Percentiles rank a stretch among this genome's conserved stretches.
These are phyloP conservation scores for Saccharum hybrid DNA, from an alignment of 202 grass and related monocot species.

Conservation along the genomic window DNA sequence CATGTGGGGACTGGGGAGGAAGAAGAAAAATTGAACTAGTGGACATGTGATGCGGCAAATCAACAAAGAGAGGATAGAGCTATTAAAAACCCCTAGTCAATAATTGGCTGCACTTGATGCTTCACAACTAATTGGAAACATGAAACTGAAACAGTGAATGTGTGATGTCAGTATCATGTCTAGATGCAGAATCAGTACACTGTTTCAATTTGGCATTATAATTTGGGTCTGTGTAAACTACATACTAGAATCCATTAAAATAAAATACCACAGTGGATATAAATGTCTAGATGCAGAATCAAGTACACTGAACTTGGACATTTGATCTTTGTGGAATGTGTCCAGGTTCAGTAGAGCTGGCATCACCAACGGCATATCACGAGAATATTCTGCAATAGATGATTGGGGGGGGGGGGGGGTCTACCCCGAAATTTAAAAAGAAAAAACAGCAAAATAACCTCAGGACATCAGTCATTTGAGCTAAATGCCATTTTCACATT, in stretches of 20 bases:
- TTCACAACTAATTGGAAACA: conserved; percentile 16
- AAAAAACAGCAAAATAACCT: background rate
- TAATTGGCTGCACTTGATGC: conserved; percentile 25
- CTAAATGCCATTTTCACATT: background rate
- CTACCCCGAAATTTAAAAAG: background rate
- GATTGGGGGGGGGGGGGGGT: background rate
- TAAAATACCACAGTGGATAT: no score
- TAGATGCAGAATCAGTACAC: background rate
- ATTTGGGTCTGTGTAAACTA: no score
- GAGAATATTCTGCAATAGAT: conserved; percentile 32
- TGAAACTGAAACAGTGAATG: conserved; percentile 4
- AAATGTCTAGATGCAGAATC: background rate
- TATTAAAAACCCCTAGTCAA: background rate
- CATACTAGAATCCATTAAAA: no score
- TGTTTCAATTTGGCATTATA: no score
- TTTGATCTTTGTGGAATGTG: background rate
- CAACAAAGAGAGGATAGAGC: conserved; percentile 34
- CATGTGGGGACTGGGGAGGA: conserved; percentile 2
- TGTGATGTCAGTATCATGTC: background rate
- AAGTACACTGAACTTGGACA: conserved; percentile 50
- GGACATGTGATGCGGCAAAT: conserved; percentile 37
- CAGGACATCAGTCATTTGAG: background rate
- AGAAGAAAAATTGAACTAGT: no score
- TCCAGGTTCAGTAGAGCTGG: conserved; percentile 45
- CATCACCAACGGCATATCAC: conserved; percentile 29